These are phyloP conservation scores for Pythium guiyangense DNA, from an alignment of 352 stramenopile genomes.

Conservation along the genomic window DNA sequence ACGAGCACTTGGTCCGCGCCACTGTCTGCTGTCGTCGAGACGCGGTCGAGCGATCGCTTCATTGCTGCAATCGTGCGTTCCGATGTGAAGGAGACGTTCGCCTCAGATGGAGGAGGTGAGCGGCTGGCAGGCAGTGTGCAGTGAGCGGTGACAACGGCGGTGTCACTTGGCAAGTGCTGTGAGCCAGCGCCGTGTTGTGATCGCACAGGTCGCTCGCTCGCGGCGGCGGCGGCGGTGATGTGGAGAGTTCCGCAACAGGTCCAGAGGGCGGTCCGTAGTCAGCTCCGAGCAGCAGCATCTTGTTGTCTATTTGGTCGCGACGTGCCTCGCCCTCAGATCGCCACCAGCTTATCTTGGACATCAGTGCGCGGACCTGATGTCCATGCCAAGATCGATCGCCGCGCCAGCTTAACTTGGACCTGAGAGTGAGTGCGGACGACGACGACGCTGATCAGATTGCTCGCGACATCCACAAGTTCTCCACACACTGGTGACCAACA, in stretches of 20 bases:
- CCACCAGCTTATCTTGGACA: neutral
- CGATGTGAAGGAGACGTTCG: neutral
- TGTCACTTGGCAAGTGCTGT: conserved; percentile 1
- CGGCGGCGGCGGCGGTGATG: neutral
- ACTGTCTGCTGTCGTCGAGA: conserved; percentile 12
- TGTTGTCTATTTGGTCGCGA: conserved; percentile 2
- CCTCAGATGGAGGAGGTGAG: too few relatives aligned
- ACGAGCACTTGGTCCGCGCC: conserved; percentile 11
- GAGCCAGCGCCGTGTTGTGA: neutral
- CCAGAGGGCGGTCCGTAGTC: conserved; percentile 1
- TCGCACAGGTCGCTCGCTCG: neutral
- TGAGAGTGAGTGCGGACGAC: too few relatives aligned
- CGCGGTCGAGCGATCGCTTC: conserved; percentile 45
- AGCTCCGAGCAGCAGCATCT: conserved; percentile 1
- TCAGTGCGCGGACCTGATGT: too few relatives aligned
- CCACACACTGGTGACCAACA: too few relatives aligned
- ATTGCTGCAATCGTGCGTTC: conserved; percentile 10
- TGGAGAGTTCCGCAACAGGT: conserved; percentile 10
- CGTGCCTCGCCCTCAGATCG: neutral
- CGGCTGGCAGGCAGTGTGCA: too few relatives aligned
- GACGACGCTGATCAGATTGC: too few relatives aligned
- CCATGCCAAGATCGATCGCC: neutral
- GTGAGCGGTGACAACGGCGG: neutral
- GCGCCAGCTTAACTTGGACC: neutral
- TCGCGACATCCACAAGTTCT: too few relatives aligned